Conservation (phyloP, 257 asterid species). For the Solanum pimpinellifolium region DNA sequence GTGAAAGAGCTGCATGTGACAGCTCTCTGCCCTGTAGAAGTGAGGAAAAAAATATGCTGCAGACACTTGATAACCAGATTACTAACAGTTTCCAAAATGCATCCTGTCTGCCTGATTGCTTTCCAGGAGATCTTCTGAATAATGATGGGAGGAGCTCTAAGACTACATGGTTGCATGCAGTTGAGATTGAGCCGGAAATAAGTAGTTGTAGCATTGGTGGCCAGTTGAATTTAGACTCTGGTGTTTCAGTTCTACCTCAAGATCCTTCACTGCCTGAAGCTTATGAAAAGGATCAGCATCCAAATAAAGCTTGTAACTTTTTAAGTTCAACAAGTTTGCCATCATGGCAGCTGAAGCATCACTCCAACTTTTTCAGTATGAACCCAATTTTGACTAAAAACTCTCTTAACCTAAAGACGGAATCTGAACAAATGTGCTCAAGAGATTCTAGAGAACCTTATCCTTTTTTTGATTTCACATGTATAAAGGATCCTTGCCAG, state of each 20-base stretch:
- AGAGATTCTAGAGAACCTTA: conserved; percentile 22
- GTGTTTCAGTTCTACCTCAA: conserved; percentile 16
- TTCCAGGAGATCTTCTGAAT: background rate
- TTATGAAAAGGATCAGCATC: conserved; percentile 16
- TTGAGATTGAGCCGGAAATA: conserved; percentile 21
- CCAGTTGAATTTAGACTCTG: conserved; percentile 5
- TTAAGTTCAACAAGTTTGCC: conserved; percentile 17
- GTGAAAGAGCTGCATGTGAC: conserved; percentile 2
- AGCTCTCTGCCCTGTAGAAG: background rate
- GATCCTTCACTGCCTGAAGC: conserved; percentile 11
- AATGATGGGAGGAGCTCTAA: conserved; percentile 11
- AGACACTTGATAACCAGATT: conserved; percentile 15
- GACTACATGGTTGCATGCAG: conserved; percentile 20
- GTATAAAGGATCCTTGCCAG: conserved; percentile 52
- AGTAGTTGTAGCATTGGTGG: conserved; percentile 16
- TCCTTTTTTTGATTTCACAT: conserved; percentile 60
- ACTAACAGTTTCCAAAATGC: conserved; percentile 15
- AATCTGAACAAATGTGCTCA: conserved; percentile 22
- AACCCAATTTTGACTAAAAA: conserved; percentile 48
- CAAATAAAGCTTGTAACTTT: conserved; percentile 12
- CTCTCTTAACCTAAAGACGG: conserved; percentile 27
- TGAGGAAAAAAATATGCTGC: conserved; percentile 13
- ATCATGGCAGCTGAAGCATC: conserved; percentile 25
- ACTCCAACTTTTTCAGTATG: conserved; percentile 47
- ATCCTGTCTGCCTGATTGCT: conserved; percentile 7